A percentile compares a stretch with the other conserved stretches of the same genome.
Conservation (phyloP, 2,329 filamentous ascomycete genomes). For the Exophiala dermatitidis region DNA sequence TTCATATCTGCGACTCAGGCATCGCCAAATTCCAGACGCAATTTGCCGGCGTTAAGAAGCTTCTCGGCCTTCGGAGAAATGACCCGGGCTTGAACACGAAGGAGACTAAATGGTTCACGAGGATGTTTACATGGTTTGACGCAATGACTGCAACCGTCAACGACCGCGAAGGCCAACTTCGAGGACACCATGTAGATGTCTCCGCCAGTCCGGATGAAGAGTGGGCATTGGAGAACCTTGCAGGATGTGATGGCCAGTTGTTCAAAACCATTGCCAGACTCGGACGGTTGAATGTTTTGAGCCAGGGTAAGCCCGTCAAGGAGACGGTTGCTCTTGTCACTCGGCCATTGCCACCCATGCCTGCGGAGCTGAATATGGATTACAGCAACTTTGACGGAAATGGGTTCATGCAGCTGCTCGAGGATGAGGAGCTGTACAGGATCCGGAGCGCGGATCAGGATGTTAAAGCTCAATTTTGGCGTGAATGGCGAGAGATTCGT, state of each 20-base stretch:
- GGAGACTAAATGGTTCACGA: conserved; percentile 69
- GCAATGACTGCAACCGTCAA: conserved; percentile 88
- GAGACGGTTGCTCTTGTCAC: conserved; percentile 21
- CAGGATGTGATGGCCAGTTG: conserved; percentile 76
- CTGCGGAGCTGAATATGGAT: conserved; percentile 19
- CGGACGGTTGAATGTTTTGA: conserved; percentile 75
- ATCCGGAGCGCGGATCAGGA: conserved; percentile 40
- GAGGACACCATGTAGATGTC: conserved; percentile 56
- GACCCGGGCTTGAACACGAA: conserved; percentile 41
- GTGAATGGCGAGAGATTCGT: conserved; percentile 67
- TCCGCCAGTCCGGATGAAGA: conserved; percentile 58
- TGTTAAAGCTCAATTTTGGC: conserved; percentile 61
- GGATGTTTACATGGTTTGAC: conserved; percentile 90
- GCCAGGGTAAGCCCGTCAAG: conserved; percentile 52
- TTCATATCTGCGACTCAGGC: conserved; percentile 87
- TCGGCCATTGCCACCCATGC: conserved; percentile 32
- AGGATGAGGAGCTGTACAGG: conserved; percentile 45
- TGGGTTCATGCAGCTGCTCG: conserved; percentile 18
- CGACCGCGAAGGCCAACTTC: conserved; percentile 77
- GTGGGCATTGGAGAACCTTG: conserved; percentile 72
- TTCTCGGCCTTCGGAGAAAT: conserved; percentile 67
- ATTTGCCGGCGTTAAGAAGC: conserved; percentile 85
- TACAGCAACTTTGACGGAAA: conserved; percentile 56
- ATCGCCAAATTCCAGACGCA: conserved; percentile 90
- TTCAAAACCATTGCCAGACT: conserved; percentile 82